Conservation (phyloP, 2,329 filamentous ascomycete genomes). For the Cercospora berteroae region DNA sequence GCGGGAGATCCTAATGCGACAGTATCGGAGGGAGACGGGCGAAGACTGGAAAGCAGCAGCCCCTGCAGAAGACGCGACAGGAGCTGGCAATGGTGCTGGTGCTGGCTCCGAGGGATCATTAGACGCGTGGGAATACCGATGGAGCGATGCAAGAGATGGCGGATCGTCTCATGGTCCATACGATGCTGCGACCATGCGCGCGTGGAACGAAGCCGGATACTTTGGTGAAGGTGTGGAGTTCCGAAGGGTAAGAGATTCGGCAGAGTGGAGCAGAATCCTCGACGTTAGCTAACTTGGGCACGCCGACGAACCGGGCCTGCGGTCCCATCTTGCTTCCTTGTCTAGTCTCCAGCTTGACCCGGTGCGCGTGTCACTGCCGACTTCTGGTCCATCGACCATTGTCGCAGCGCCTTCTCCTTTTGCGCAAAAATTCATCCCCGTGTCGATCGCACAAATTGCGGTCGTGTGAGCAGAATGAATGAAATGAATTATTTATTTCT, state of each 20-base stretch:
- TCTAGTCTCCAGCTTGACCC: constrained; percentile 3
- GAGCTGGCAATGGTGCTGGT: neutral
- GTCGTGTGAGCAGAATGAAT: neutral
- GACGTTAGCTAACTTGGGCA: constrained; percentile 36
- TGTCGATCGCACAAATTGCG: neutral
- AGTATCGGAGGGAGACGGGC: constrained; percentile 81
- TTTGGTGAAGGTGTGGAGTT: constrained; percentile 81
- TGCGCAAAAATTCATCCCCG: neutral
- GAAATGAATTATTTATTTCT: neutral
- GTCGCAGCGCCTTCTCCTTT: neutral
- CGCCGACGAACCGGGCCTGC: constrained; percentile 1
- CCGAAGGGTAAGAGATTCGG: constrained; percentile 40
- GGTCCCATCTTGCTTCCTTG: constrained; percentile 4
- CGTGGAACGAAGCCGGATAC: constrained; percentile 89
- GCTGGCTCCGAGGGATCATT: neutral
- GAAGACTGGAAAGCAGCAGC: constrained; percentile 69
- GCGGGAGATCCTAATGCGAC: constrained; percentile 76
- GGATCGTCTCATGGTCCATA: constrained; percentile 82
- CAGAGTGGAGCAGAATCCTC: constrained; percentile 45
- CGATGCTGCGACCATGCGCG: constrained; percentile 78
- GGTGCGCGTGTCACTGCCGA: neutral
- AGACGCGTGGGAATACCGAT: constrained; percentile 77
- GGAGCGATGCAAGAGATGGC: constrained; percentile 82
- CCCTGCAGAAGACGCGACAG: constrained; percentile 19
- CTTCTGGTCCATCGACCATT: neutral